Evolutionary conservation across 305 asterid genomes (phyloP).

Genomic region (Fraxinus sp.): DNA sequence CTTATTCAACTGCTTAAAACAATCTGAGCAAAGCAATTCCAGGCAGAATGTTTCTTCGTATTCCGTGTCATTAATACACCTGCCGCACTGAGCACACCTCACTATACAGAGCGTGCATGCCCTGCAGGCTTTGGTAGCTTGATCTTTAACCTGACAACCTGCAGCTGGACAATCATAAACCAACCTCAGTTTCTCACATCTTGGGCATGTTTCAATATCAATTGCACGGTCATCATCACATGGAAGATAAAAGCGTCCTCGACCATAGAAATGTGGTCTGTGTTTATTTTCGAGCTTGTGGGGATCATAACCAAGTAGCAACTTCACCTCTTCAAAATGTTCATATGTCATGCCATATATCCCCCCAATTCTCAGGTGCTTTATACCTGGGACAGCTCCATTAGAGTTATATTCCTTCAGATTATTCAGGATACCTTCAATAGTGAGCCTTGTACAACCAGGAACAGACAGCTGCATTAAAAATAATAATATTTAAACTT

Average conservation of each 20-base stretch:
- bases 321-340: slow-evolving; percentile 51
- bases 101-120: slow-evolving; percentile 68
- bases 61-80: slow-evolving; percentile 58
- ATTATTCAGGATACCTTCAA: slow-evolving; percentile 55
- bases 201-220: slow-evolving; percentile 79
- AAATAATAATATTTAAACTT: slow-evolving; percentile 19
- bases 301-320: slow-evolving; percentile 42
- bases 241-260: slow-evolving; percentile 54
- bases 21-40: slow-evolving; percentile 65
- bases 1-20: slow-evolving; percentile 38
- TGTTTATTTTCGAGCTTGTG: slow-evolving; percentile 27
- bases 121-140: slow-evolving; percentile 46
- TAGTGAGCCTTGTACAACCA: slow-evolving; percentile 70
- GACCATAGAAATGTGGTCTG: slow-evolving; percentile 56
- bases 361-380: slow-evolving; percentile 66
- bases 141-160: slow-evolving; percentile 56
- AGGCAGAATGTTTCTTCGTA: slow-evolving; percentile 70
- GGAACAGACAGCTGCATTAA: slow-evolving; percentile 70
- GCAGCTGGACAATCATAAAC: slow-evolving; percentile 84
- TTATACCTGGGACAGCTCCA: slow-evolving; percentile 48
- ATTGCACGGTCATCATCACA: slow-evolving; percentile 69
- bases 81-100: slow-evolving; percentile 78
- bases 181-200: slow-evolving; percentile 56
- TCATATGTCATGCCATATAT: slow-evolving; percentile 55
- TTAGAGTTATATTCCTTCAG: slow-evolving; percentile 48